Evolutionary conservation across 2,329 filamentous ascomycete genomes (phyloP).

Genomic region (Volutella citrinella): DNA sequence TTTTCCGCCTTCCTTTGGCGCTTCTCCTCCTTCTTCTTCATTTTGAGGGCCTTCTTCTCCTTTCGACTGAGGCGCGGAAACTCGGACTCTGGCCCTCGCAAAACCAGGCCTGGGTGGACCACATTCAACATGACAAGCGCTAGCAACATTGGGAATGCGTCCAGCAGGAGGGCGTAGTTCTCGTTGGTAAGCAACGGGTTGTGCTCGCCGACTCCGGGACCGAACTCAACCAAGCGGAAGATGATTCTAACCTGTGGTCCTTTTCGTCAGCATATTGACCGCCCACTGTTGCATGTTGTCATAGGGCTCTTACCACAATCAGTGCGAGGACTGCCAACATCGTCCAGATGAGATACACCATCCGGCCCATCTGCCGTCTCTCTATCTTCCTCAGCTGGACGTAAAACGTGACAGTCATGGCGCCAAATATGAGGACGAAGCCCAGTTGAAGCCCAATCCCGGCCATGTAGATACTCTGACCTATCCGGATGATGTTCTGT

Average conservation of each 20-base stretch:
- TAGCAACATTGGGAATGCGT: conserved; percentile 56
- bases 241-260: conserved; percentile 50
- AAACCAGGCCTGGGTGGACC: conserved; percentile 46
- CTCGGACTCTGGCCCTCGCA: conserved; percentile 43
- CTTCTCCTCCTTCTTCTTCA: conserved; percentile 33
- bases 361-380: conserved; percentile 23
- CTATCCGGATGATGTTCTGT: conserved; percentile 26
- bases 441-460: conserved; percentile 36
- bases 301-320: conserved; percentile 37
- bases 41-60: conserved; percentile 42
- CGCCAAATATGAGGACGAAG: conserved; percentile 36
- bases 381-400: conserved; percentile 20
- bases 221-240: conserved; percentile 58
- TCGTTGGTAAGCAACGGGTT: conserved; percentile 49
- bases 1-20: conserved; percentile 18
- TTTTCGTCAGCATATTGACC: no score
- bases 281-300: no score
- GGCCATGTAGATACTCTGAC: conserved; percentile 37
- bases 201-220: conserved; percentile 37
- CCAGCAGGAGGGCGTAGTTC: conserved; percentile 47
- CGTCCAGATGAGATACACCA: conserved; percentile 32
- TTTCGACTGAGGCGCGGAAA: conserved; percentile 39
- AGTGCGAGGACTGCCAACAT: conserved; percentile 32
- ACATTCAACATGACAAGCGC: conserved; percentile 39
- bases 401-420: conserved; percentile 35